A percentile compares a stretch with the other conserved stretches of the same genome.
Evolutionary conservation across 441 rosid species (phyloP).

Genomic region (Croton setiger): DNA sequence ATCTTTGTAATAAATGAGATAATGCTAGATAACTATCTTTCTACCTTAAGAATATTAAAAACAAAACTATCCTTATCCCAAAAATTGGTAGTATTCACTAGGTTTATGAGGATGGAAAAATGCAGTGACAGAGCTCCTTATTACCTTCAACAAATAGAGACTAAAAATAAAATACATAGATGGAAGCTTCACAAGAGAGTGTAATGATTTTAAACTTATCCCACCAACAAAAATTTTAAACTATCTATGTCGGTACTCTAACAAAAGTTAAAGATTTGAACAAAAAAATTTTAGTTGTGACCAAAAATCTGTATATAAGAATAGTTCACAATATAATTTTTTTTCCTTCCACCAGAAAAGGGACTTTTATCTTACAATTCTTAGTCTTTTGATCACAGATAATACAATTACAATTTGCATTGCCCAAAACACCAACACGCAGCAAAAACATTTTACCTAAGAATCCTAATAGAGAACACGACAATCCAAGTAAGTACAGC

Average conservation of each 20-base stretch:
- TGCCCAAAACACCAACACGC: not conserved
- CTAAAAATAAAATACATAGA: not conserved
- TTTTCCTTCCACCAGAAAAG: not conserved
- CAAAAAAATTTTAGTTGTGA: not conserved
- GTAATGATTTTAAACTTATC: not conserved
- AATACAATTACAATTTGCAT: not conserved
- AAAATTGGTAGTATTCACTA: not conserved
- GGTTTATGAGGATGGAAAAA: not conserved
- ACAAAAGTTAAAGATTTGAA: slow-evolving; percentile 1
- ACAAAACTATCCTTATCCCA: not conserved
- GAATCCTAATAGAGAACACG: slow-evolving; percentile 12
- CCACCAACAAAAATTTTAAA: not conserved
- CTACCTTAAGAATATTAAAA: not conserved
- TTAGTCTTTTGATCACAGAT: not conserved
- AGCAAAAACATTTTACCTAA: slow-evolving; percentile 6
- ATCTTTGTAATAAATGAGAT: not conserved
- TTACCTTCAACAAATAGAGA: not conserved
- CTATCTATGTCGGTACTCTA: not conserved
- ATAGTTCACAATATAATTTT: not conserved
- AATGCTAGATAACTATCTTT: not conserved
- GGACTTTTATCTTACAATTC: not conserved
- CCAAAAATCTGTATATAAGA: not conserved
- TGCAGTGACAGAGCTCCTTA: not conserved
- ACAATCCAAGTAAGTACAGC: slow-evolving; percentile 12
- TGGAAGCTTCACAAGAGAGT: not conserved